Evolutionary conservation across 2,329 filamentous ascomycete species (phyloP).

Genomic region (Chaetomium sp.): DNA sequence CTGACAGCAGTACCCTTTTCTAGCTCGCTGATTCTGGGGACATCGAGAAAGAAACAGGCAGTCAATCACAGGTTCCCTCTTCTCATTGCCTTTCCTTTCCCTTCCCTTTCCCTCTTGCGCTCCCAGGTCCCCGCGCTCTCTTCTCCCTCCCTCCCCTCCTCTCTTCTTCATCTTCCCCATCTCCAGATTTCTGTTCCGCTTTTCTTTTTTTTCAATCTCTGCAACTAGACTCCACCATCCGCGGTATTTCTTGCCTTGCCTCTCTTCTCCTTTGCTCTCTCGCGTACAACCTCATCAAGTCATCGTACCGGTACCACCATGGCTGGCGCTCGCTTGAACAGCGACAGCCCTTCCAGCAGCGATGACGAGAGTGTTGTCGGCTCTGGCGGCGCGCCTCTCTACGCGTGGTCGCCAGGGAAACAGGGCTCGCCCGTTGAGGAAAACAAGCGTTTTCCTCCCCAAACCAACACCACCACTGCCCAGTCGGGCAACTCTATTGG

Average conservation of each 20-base stretch:
- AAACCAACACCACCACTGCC: not conserved
- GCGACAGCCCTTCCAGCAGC: slow-evolving; percentile 14
- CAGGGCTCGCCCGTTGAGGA: not conserved
- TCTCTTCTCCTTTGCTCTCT: not conserved
- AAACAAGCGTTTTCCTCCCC: not conserved
- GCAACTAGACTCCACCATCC: not conserved
- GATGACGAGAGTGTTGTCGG: not conserved
- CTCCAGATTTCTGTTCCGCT: not conserved
- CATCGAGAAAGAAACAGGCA: not conserved
- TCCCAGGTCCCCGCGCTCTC: not conserved
- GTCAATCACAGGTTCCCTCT: slow-evolving; percentile 1
- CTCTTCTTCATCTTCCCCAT: not conserved
- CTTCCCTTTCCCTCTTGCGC: not conserved
- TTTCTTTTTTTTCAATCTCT: not conserved
- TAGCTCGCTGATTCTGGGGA: not conserved
- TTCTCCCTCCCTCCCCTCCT: not conserved
- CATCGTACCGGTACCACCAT: not conserved
- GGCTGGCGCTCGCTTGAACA: not conserved
- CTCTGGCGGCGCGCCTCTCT: slow-evolving; percentile 21
- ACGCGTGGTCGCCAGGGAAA: not conserved
- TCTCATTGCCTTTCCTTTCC: not conserved
- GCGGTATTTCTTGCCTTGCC: not conserved
- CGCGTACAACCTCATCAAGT: not conserved
- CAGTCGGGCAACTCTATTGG: not conserved
- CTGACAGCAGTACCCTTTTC: not conserved